phyloP scores from a whole-genome alignment of 169 alveolate species.

The Plasmodium inui region DNA sequence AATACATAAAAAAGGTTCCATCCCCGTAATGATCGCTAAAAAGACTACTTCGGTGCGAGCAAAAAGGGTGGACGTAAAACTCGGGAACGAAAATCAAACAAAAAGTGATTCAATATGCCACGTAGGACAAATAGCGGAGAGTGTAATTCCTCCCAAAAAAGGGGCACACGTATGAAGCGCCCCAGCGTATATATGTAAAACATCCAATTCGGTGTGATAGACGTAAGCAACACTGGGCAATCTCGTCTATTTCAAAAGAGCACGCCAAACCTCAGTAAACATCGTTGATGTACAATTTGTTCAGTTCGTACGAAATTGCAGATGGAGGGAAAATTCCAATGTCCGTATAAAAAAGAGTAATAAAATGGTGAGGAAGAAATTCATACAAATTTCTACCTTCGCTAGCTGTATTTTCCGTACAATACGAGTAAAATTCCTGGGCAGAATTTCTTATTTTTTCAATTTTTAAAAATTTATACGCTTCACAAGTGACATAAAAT shows the following conservation, averaged over 20 bases:
- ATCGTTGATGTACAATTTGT: slow-evolving; percentile 47
- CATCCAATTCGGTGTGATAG: background rate
- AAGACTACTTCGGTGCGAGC: background rate
- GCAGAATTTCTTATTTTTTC: slow-evolving; percentile 24
- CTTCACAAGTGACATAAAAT: slow-evolving; percentile 70
- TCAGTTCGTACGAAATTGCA: slow-evolving; percentile 46
- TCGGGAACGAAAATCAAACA: background rate
- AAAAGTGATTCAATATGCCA: background rate
- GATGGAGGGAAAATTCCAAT: slow-evolving; percentile 72
- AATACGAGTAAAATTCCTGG: slow-evolving; percentile 23
- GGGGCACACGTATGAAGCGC: background rate
- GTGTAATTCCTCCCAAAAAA: background rate
- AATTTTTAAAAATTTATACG: slow-evolving; percentile 67
- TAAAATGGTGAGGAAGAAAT: slow-evolving; percentile 51
- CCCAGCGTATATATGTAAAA: background rate
- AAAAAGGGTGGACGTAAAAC: background rate
- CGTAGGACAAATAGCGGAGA: background rate
- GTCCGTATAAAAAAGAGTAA: slow-evolving; percentile 72
- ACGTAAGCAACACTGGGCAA: background rate
- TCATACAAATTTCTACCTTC: slow-evolving; percentile 35
- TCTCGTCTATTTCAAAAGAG: background rate
- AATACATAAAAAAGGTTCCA: background rate
- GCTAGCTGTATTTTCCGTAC: slow-evolving; percentile 38
- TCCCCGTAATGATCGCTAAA: background rate
- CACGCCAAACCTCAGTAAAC: background rate